These are phyloP conservation scores for Agarophyton chilense DNA, from an alignment of 23 red algal genomes.

Conservation along the genomic window DNA sequence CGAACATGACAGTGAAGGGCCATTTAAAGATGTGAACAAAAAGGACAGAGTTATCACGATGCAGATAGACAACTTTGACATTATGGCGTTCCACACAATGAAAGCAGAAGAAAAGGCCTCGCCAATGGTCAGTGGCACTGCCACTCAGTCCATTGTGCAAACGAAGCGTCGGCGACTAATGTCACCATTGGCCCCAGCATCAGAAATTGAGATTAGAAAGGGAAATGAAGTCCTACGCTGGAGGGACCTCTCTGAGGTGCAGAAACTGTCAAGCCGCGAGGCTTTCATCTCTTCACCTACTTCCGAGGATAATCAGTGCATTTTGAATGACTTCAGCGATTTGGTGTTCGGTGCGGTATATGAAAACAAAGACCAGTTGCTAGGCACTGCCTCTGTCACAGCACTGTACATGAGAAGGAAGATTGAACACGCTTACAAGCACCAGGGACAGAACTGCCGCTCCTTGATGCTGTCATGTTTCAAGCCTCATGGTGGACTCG, in stretches of 20 bases:
- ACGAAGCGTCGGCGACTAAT: not conserved
- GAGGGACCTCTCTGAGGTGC: not conserved
- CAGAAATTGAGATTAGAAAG: not conserved
- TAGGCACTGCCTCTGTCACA: not conserved
- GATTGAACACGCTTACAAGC: not conserved
- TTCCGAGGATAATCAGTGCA: not conserved
- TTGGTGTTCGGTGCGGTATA: not conserved
- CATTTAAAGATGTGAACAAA: not conserved
- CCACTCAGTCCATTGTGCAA: not conserved
- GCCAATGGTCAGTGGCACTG: constrained; percentile 12
- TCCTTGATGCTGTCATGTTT: not conserved
- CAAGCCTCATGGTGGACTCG: not conserved
- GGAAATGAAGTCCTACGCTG: too few relatives aligned
- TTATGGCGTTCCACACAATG: constrained; percentile 11
- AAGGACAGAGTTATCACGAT: not conserved
- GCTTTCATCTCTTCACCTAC: not conserved
- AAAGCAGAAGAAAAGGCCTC: not conserved
- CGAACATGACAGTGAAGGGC: not conserved
- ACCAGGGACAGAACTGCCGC: not conserved
- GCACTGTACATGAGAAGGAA: not conserved
- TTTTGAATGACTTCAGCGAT: not conserved
- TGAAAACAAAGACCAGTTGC: not conserved
- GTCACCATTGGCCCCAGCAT: not conserved
- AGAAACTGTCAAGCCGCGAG: not conserved
- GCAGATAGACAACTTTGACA: constrained; percentile 31